Base-by-base conservation (phyloP, 306 rosid genomes). In the Luffa aegyptiaca region DNA sequence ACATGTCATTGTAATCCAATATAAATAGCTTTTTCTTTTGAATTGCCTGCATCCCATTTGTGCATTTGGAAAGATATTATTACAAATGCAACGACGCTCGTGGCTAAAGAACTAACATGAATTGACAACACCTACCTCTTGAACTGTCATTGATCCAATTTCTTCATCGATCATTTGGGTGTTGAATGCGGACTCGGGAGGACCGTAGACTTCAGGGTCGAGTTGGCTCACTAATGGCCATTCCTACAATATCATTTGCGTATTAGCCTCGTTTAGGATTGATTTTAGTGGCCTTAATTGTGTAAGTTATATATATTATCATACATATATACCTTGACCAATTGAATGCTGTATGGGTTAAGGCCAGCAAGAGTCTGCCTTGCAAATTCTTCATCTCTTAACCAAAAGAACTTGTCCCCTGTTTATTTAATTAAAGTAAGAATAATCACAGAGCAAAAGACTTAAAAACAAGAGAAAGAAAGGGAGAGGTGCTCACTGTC, bases 1-100 rank as follows among this genome's bases (percentile, higher is more conserved):
- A n/a, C 16, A 89, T 36, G 63, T 94, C 98, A 31, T 94, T 90
- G 88, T 94, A 94, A 79, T 94, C 98, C 52, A 94, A 76, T 11
- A 91, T 80, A 81, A 83, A 92, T 83, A 94, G 5, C 79, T 85
- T 90, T 88, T 91, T 94, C 55, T 86, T 84, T 31, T 80, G 37
- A 63, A 92, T 56, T 35, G 92, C 97, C 98, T 90, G 84, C 84
- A 21, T 5, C 53, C 51, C 75, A 70, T 11, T 70, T 44, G 4
- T 69, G 17, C 37, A 69, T 69, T 64, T 64, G 72, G 0, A 1
- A 36, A 62, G 9, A 62, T 62, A 33, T 62, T 62, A 63, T 6
- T 63, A 33, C 11, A 7, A 35, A 36, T 36, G 45, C 31, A 8
- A n/a, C 6, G 31, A 56, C 18, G 9, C 3, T 52, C 7, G n/a